phyloP scores from a whole-genome alignment of 2,329 filamentous ascomycete species.

The Teratosphaeria epicoccoides region DNA sequence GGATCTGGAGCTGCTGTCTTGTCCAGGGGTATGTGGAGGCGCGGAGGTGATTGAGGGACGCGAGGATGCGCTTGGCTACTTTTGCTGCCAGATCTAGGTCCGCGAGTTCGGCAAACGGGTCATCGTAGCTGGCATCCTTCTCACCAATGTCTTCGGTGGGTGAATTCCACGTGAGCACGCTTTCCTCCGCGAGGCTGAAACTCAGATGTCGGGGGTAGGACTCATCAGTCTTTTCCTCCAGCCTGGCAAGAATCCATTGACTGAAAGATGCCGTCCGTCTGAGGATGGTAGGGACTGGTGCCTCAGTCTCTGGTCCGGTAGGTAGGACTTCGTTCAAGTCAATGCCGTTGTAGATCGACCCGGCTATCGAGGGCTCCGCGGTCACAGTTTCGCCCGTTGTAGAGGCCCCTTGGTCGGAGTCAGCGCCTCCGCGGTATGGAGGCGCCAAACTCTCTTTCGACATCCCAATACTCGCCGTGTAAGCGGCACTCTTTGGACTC shows the following conservation, averaged over 20 bases:
- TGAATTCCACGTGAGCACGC: constrained; percentile 53
- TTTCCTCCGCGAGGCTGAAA: constrained; percentile 65
- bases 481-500: not conserved
- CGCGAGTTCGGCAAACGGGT: constrained; percentile 15
- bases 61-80: constrained; percentile 47
- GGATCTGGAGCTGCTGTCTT: constrained; percentile 42
- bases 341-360: constrained; percentile 48
- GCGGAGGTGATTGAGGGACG: constrained; percentile 35
- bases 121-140: constrained; percentile 6
- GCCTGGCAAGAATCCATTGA: constrained; percentile 25
- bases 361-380: constrained; percentile 43
- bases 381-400: constrained; percentile 25
- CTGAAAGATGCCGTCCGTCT: constrained; percentile 46
- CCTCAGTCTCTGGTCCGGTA: constrained; percentile 37
- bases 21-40: constrained; percentile 47
- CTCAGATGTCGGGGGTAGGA: constrained; percentile 64
- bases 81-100: constrained; percentile 33
- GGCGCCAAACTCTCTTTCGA: constrained; percentile 3
- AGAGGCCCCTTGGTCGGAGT: not conserved
- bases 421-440: not conserved
- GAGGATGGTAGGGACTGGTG: constrained; percentile 40
- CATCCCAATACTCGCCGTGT: not conserved
- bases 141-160: constrained; percentile 26
- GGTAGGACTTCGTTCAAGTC: constrained; percentile 48
- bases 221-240: constrained; percentile 33